Percentiles rank a stretch among this genome's conserved stretches.
phyloP scores from a whole-genome alignment of 192 early-diverging fungal genomes.

The Backusella psychrophila region DNA sequence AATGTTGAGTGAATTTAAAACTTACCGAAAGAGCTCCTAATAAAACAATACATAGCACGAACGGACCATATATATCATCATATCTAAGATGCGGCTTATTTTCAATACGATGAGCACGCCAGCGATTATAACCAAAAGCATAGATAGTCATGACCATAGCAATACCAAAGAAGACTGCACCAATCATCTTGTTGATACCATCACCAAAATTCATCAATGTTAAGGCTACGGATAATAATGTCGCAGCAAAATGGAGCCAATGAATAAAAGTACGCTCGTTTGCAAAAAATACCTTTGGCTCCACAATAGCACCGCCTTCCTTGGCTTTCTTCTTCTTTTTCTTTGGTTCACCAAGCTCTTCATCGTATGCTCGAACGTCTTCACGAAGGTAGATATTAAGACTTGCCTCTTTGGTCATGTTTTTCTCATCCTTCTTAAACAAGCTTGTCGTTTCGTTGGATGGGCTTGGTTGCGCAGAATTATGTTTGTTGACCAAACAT shows the following conservation, averaged over 20 bases:
- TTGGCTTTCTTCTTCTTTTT: conserved; percentile 8
- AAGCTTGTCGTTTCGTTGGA: background rate
- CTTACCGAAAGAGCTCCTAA: conserved; percentile 51
- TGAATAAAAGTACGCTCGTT: conserved; percentile 92
- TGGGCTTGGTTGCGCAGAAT: background rate
- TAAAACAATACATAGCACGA: conserved; percentile 65
- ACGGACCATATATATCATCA: conserved; percentile 76
- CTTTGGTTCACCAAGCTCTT: conserved; percentile 6
- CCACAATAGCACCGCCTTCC: conserved; percentile 57
- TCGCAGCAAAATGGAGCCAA: conserved; percentile 79
- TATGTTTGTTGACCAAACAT: conserved; percentile 13
- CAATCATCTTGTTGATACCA: conserved; percentile 56
- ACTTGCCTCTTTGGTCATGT: background rate
- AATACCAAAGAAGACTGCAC: conserved; percentile 68
- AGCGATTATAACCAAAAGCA: conserved; percentile 72
- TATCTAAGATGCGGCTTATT: conserved; percentile 42
- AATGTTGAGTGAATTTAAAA: background rate
- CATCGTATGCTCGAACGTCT: background rate
- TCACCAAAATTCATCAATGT: conserved; percentile 83
- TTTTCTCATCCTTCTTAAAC: background rate
- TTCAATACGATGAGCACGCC: conserved; percentile 71
- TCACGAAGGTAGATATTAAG: background rate
- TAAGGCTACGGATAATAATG: conserved; percentile 64
- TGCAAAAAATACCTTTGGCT: conserved; percentile 91
- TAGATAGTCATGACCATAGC: conserved; percentile 72